phyloP scores from a whole-genome alignment of 108 stramenopile species.

The Poteriospumella lacustris region DNA sequence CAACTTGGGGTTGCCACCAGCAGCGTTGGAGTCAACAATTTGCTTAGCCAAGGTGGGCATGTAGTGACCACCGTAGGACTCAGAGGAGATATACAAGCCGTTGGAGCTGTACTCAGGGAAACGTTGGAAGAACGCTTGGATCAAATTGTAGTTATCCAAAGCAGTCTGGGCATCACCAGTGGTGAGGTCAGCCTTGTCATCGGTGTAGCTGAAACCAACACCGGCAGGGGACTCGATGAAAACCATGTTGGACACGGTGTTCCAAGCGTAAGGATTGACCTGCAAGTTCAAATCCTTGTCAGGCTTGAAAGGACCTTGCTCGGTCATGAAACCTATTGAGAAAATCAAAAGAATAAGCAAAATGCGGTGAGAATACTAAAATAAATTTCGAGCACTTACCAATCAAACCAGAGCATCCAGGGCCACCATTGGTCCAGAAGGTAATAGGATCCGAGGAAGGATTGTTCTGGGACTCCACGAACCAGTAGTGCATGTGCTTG shows the following conservation, averaged over 20 bases:
- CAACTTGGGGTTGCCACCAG: not conserved
- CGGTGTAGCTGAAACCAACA: constrained; percentile 34
- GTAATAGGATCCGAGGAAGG: constrained; percentile 25
- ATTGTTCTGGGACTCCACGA: constrained; percentile 27
- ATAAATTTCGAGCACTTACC: constrained; percentile 2
- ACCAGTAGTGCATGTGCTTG: constrained; percentile 25
- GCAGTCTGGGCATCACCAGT: constrained; percentile 40
- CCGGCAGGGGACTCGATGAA: constrained; percentile 34
- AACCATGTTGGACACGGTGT: constrained; percentile 38
- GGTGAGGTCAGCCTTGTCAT: constrained; percentile 4
- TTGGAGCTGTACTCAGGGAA: constrained; percentile 33
- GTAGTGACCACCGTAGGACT: constrained; percentile 46
- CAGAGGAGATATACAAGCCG: constrained; percentile 32
- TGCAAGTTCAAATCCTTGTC: constrained; percentile 33
- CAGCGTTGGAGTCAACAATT: constrained; percentile 28
- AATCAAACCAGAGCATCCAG: constrained; percentile 51
- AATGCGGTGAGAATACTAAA: not conserved
- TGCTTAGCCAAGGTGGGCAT: constrained; percentile 31
- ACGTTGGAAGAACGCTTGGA: constrained; percentile 43
- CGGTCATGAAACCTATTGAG: constrained; percentile 42
- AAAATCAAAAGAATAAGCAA: not conserved
- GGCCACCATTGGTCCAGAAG: constrained; percentile 54
- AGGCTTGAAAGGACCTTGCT: constrained; percentile 50
- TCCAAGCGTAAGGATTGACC: constrained; percentile 51
- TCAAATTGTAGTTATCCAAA: constrained; percentile 42